Evolutionary conservation across 2,329 filamentous ascomycete species (phyloP).

Genomic region (Aspergillus phoenicis): DNA sequence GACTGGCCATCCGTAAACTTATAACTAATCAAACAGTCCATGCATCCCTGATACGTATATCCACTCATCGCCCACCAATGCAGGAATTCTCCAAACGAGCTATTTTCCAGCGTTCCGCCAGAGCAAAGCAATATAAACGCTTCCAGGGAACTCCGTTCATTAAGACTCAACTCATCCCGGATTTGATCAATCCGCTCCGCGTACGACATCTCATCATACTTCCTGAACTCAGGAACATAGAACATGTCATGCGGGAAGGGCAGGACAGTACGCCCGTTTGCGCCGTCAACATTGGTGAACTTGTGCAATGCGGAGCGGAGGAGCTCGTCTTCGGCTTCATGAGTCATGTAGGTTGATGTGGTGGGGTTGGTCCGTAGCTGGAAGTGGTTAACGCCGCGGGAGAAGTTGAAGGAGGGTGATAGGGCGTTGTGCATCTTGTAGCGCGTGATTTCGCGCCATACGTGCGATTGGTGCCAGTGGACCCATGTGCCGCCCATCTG

Average conservation of each 20-base stretch:
- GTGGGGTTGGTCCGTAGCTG: conserved; percentile 37
- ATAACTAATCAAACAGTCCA: conserved; percentile 46
- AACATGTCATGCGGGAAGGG: conserved; percentile 46
- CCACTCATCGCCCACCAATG: conserved; percentile 53
- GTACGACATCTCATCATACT: conserved; percentile 46
- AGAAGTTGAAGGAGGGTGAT: conserved; percentile 46
- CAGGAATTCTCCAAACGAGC: conserved; percentile 52
- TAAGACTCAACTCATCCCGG: conserved; percentile 39
- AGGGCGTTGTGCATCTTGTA: conserved; percentile 50
- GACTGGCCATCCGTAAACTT: conserved; percentile 51
- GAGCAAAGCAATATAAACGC: conserved; percentile 48
- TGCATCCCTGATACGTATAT: conserved; percentile 45
- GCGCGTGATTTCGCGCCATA: conserved; percentile 51
- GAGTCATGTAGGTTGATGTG: conserved; percentile 38
- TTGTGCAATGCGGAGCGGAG: conserved; percentile 43
- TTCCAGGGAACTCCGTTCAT: conserved; percentile 47
- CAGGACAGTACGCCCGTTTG: conserved; percentile 40
- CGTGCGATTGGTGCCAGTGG: conserved; percentile 48
- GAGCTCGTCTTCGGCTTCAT: conserved; percentile 46
- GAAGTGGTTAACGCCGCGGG: conserved; percentile 47
- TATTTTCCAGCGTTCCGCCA: conserved; percentile 47
- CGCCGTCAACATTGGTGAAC: conserved; percentile 52
- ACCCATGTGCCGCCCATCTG: conserved; percentile 55
- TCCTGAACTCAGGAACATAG: conserved; percentile 35
- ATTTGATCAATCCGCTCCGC: conserved; percentile 50